Percentiles rank a stretch among this genome's conserved stretches.
Evolutionary conservation across 2,329 filamentous ascomycete genomes (phyloP).

Genomic region (Colletotrichum abscissum): DNA sequence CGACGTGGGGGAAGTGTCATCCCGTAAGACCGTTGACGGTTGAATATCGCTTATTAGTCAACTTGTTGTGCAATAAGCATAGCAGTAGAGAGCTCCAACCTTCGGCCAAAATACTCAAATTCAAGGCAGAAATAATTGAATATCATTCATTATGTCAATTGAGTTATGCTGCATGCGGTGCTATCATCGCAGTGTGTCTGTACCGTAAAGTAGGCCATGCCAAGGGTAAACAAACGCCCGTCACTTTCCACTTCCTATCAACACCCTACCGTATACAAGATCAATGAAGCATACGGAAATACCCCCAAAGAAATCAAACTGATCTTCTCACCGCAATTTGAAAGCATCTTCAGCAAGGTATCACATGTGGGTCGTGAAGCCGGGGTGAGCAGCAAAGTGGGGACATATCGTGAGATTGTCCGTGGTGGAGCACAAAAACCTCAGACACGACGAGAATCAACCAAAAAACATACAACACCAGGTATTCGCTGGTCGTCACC

Average conservation of each 20-base stretch:
- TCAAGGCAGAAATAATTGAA: no score
- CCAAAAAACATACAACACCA: background rate
- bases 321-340: background rate
- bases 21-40: background rate
- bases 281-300: no score
- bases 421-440: no score
- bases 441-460: no score
- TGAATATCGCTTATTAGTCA: background rate
- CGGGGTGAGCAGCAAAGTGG: background rate
- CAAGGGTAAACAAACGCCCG: no score
- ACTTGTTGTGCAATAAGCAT: background rate
- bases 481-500: constrained; percentile 4
- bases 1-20: background rate
- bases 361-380: background rate
- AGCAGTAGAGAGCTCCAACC: no score
- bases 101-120: no score
- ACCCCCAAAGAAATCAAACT: background rate
- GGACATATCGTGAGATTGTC: background rate
- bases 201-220: background rate
- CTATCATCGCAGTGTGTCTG: no score
- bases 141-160: background rate
- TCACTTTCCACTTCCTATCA: background rate
- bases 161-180: background rate
- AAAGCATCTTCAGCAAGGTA: background rate
- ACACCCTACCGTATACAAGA: background rate